Percentiles rank a stretch among this genome's conserved stretches.
phyloP scores from a whole-genome alignment of 345 rosid species.

The Salix brachista region DNA sequence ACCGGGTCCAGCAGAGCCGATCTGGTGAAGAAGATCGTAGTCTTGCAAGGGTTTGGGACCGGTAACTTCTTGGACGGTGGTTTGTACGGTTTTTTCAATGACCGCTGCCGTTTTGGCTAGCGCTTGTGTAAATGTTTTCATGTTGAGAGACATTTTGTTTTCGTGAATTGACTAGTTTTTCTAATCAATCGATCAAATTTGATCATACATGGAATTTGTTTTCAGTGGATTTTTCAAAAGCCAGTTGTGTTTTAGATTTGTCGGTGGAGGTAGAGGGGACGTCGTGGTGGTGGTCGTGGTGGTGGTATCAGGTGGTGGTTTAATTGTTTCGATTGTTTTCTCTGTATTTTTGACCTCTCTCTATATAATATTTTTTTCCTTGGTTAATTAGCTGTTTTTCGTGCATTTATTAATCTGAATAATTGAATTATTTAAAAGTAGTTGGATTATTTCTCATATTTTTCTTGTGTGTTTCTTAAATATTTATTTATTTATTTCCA shows the following conservation, averaged over 20 bases:
- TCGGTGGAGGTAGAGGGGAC: neutral
- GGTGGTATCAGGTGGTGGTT: neutral
- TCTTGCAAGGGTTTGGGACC: slow-evolving; percentile 92
- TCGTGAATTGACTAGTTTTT: too few relatives aligned
- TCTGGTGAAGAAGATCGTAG: slow-evolving; percentile 87
- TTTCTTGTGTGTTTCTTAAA: too few relatives aligned
- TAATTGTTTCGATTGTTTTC: neutral
- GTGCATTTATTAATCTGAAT: too few relatives aligned
- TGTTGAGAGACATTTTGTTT: slow-evolving; percentile 70
- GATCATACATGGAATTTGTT: too few relatives aligned
- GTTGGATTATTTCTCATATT: too few relatives aligned
- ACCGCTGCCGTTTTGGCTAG: slow-evolving; percentile 95
- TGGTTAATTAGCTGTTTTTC: too few relatives aligned
- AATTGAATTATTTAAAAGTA: too few relatives aligned
- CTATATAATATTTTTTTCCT: too few relatives aligned
- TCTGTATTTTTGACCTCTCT: too few relatives aligned
- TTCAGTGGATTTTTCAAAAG: neutral
- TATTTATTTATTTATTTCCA: too few relatives aligned
- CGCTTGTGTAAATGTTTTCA: slow-evolving; percentile 88
- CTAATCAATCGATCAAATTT: too few relatives aligned
- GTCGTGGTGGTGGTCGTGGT: neutral
- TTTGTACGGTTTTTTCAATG: slow-evolving; percentile 90
- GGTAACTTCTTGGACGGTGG: slow-evolving; percentile 96
- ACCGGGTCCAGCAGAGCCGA: slow-evolving; percentile 98
- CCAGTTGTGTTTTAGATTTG: neutral